Base-by-base conservation (phyloP, 1,139 yeast species). In the Kodamaea sp. region DNA sequence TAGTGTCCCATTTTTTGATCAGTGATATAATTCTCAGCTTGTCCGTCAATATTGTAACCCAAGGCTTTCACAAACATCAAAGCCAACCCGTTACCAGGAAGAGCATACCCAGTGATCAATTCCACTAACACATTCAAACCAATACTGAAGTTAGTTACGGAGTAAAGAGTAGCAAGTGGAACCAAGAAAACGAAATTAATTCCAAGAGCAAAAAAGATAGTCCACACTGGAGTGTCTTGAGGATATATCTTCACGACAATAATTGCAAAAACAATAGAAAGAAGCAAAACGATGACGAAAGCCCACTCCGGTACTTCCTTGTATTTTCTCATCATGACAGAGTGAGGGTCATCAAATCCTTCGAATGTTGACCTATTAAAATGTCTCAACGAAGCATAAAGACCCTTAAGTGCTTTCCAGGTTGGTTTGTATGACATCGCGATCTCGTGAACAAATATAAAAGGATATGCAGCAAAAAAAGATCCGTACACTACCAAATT, bases 1-100 rank as follows among this genome's bases (percentile, higher is more conserved):
- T 80, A 80, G 55, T 79, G 86, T 3, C 76, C 84, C 63, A 70
- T 50, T 53, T 80, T 80, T 56, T 76, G 77, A 47, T 76, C 76
- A 5, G 73, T 53, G 31, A 78, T 63, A 56, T 72, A 79, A 49
- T 63, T 65, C 31, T 76, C 77, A n/a, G 84, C 82, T 56, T 79
- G 85, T 2, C 74, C 75, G 54, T 73, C 76, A 43, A 78, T 63
- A 34, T 63, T 62, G 31, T 61, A 63, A 5, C 70, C 71, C 42
- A 55, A 61, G 7, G 67, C 63, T 38, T 66, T 65, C 26, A 64
- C 46, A 6, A 67, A 63, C 31, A 61, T 61, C 34, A 64, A 53
- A 0, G 71, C 70, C 24, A 64, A 45, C 2, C 70, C 70, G 16
- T 66, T 61, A 31, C 65, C 63, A n/a, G 72, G 70, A 24, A 64